A percentile compares a stretch with the other conserved stretches of the same genome.
Conservation (phyloP, 106 monocot species). For the Acorus calamus region DNA sequence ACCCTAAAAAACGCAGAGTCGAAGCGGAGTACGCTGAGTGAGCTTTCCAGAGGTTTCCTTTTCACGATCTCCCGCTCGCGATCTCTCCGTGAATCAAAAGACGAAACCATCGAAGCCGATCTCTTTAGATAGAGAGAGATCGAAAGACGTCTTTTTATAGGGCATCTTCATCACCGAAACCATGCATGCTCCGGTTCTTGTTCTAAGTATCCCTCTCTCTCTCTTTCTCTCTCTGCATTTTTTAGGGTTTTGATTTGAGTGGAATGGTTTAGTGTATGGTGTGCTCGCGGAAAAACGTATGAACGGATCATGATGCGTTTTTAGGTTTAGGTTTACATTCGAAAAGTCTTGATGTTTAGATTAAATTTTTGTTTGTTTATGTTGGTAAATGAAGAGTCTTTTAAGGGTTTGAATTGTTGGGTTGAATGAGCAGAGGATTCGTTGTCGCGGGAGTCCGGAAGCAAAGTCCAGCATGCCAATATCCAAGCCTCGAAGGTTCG, state of each 20-base stretch:
- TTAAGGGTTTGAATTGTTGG: constrained; percentile 1
- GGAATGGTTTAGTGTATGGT: not conserved
- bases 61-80: too few species aligned
- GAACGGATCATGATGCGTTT: not conserved
- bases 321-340: not conserved
- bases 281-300: too few species aligned
- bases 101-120: too few species aligned
- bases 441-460: constrained; percentile 78
- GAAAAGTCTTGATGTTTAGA: not conserved
- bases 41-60: too few species aligned
- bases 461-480: constrained; percentile 89
- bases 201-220: constrained; percentile 53
- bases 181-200: constrained; percentile 76
- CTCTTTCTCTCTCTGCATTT: not conserved
- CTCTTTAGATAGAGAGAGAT: too few species aligned
- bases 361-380: not conserved
- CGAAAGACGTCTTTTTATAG: too few species aligned
- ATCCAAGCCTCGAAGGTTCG: constrained; percentile 91
- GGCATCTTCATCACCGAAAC: constrained; percentile 7
- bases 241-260: not conserved
- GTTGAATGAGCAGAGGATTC: constrained; percentile 72
- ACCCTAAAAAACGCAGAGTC: too few species aligned
- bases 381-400: not conserved
- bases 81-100: too few species aligned
- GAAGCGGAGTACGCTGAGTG: too few species aligned